phyloP scores from a whole-genome alignment of 148 eudicot species.

The Camellia granthamiana region DNA sequence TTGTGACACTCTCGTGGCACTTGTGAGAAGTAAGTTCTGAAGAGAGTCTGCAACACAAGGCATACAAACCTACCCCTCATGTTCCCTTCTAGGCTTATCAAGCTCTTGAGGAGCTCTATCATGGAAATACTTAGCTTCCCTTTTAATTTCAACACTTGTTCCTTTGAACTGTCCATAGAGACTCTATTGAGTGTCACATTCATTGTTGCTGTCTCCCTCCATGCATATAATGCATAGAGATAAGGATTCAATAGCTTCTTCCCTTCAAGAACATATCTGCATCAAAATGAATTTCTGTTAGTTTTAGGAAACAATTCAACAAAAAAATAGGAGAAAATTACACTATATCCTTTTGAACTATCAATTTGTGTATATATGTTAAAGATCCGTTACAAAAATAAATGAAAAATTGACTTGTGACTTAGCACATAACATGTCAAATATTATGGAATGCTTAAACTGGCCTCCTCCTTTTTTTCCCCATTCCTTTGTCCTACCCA shows the following conservation, averaged over 20 bases:
- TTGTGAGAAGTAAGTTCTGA: slow-evolving; percentile 36
- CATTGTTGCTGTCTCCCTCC: slow-evolving; percentile 35
- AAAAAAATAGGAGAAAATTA: no score
- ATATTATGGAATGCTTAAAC: no score
- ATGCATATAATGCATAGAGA: slow-evolving; percentile 25
- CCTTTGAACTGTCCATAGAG: background rate
- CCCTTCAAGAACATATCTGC: slow-evolving; percentile 41
- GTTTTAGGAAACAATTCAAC: background rate
- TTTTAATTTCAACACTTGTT: slow-evolving; percentile 18
- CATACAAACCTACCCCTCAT: slow-evolving; percentile 17
- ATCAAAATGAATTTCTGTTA: background rate
- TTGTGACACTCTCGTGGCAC: slow-evolving; percentile 22
- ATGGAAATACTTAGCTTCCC: slow-evolving; percentile 28
- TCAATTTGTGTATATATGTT: no score
- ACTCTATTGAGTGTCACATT: slow-evolving; percentile 30
- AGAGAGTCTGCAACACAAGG: slow-evolving; percentile 17
- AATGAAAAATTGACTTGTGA: no score
- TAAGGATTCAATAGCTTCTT: slow-evolving; percentile 37
- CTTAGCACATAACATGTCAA: no score
- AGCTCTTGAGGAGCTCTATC: slow-evolving; percentile 28
- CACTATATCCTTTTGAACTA: no score
- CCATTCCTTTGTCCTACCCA: no score
- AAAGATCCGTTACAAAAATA: no score
- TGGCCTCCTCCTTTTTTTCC: no score
- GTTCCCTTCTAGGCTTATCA: slow-evolving; percentile 24